Base-by-base conservation (phyloP, 2,329 filamentous ascomycete genomes). In the Balansia obtecta region DNA sequence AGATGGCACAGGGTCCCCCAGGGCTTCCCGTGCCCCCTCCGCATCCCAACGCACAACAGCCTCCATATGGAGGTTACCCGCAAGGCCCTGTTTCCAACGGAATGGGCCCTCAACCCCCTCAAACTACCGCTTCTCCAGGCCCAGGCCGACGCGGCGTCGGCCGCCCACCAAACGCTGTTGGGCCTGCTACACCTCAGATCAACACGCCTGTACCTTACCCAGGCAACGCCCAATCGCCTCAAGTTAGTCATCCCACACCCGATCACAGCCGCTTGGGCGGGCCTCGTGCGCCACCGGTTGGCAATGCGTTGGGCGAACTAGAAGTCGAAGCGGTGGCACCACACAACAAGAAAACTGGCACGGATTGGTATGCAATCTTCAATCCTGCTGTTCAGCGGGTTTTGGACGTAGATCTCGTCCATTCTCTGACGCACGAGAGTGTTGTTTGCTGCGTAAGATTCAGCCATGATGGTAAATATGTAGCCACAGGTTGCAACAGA, bases 391-490 rank as follows among this genome's bases (percentile, higher is more conserved):
- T 96, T 38, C 88, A 87, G 55, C 88, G 93, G 52, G 82, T 89
- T 48, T 74, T 98, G 48, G 93, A 98, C 63, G 89, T 98, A 49
- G 89, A 96, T 57, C 77, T 98, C 39, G 85, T 96, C 45, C 93
- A 97, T 70, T 95, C 89, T 51, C 77, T 98, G 49, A 80, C 82
- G 53, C 93, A 98, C 63, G 88, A 95, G 64, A 97, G 91, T 60
- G 93, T 98, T 3, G 93, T 98, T 1, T 98, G 93, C 76, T 98
- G 93, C 65, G 93, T 98, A 37, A 81, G 93, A 52, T 98, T 98
- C 74, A 97, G 91, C 65, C 81, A 86, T 50, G 93, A 98, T 63
- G 93, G 93, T 58, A 90, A 95, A 63, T 96, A 88, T 59, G 86
- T 98, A 50, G 93, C 93, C 8, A 98, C 93, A 5, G 93, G 93